These are phyloP conservation scores for Lanzia echinophila DNA, from an alignment of 2,329 filamentous ascomycete species.

Conservation along the genomic window DNA sequence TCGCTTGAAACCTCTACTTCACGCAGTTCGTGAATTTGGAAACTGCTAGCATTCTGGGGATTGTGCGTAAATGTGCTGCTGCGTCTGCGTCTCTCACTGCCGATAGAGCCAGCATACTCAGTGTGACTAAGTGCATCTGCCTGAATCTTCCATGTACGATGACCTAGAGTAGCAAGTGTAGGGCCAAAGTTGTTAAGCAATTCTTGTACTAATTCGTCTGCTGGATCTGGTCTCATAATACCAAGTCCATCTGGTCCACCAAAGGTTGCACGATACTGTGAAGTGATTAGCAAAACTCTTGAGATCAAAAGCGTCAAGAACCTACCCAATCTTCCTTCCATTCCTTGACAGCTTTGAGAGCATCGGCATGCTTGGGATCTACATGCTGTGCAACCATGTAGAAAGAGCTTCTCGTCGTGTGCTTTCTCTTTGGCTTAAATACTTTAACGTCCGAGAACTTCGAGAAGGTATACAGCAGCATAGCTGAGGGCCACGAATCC, in stretches of 20 bases:
- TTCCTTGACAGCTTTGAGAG: constrained; percentile 11
- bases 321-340: constrained; percentile 20
- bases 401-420: constrained; percentile 20
- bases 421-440: constrained; percentile 22
- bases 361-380: constrained; percentile 9
- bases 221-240: constrained; percentile 1
- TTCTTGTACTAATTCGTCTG: constrained; percentile 9
- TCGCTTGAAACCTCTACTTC: no score
- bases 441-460: constrained; percentile 19
- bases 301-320: background rate
- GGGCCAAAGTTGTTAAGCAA: constrained; percentile 18
- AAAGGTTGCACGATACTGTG: constrained; percentile 17
- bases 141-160: constrained; percentile 20
- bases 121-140: constrained; percentile 17
- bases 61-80: no score
- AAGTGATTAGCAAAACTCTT: background rate
- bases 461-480: constrained; percentile 19
- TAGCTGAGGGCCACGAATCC: constrained; percentile 16
- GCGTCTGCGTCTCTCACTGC: background rate
- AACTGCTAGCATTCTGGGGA: no score
- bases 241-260: constrained; percentile 15
- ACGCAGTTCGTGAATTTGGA: no score
- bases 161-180: constrained; percentile 13
- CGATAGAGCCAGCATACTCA: constrained; percentile 11
- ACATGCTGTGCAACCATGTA: constrained; percentile 25